Evolutionary conservation across 257 asterid genomes (phyloP).

Genomic region (Solanum chiquidenum): DNA sequence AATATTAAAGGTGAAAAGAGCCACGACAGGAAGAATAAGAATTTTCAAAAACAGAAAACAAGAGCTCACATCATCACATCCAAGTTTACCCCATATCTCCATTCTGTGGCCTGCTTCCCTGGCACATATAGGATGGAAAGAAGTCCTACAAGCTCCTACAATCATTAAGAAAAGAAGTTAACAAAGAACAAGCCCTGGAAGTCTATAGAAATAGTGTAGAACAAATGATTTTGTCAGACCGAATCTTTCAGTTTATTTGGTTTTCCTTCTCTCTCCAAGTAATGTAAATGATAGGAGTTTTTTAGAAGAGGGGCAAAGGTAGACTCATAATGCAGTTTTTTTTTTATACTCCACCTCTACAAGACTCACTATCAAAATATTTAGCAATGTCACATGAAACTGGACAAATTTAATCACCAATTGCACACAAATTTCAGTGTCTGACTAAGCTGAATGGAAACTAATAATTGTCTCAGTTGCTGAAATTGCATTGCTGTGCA

Average conservation of each 20-base stretch:
- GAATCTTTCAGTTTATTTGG: neutral
- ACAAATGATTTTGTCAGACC: neutral
- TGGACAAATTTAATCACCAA: neutral
- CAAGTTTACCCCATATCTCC: conserved; percentile 98
- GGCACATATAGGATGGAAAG: conserved; percentile 98
- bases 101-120: conserved; percentile 88
- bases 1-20: neutral
- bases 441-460: neutral
- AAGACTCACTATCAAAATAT: neutral
- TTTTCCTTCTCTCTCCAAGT: neutral
- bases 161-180: conserved; percentile 19
- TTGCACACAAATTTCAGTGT: neutral
- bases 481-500: neutral
- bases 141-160: conserved; percentile 94
- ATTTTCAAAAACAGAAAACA: neutral
- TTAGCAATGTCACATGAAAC: neutral
- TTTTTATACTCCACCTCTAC: neutral
- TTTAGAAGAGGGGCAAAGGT: neutral
- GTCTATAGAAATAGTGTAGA: neutral
- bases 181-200: conserved; percentile 9
- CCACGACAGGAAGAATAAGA: neutral
- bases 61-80: conserved; percentile 77
- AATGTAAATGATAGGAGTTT: neutral
- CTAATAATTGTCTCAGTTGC: neutral
- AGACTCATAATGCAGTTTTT: neutral